A percentile compares a stretch with the other conserved stretches of the same genome.
These are phyloP conservation scores for Populus hybrid DNA, from an alignment of 441 rosid genomes.

Conservation along the genomic window DNA sequence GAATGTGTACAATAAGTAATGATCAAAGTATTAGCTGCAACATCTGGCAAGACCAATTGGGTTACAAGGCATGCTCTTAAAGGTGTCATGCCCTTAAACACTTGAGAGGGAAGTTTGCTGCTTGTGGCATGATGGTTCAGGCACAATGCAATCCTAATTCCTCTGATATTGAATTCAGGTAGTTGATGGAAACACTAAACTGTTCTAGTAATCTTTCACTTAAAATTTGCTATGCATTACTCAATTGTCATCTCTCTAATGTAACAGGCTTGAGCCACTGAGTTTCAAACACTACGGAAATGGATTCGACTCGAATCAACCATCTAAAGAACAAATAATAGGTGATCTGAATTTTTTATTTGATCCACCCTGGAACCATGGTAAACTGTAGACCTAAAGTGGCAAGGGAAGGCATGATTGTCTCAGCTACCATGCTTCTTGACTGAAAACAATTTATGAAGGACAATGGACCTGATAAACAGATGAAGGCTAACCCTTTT, in stretches of 20 bases:
- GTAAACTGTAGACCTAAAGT: neutral
- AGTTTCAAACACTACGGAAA: slow-evolving; percentile 22
- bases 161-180: slow-evolving; percentile 62
- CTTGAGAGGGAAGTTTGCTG: slow-evolving; percentile 39
- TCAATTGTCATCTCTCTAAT: neutral
- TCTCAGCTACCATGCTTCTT: slow-evolving; percentile 52
- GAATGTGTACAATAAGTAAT: slow-evolving; percentile 45
- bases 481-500: slow-evolving; percentile 16
- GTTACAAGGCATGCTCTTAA: slow-evolving; percentile 52
- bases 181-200: neutral
- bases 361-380: slow-evolving; percentile 39
- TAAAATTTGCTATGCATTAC: neutral
- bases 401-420: slow-evolving; percentile 33
- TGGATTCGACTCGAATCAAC: slow-evolving; percentile 23
- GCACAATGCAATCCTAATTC: slow-evolving; percentile 34
- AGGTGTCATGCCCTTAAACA: slow-evolving; percentile 54
- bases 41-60: slow-evolving; percentile 39
- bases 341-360: slow-evolving; percentile 47
- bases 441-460: slow-evolving; percentile 76
- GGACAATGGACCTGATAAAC: slow-evolving; percentile 32
- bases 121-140: slow-evolving; percentile 43
- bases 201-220: too few species aligned
- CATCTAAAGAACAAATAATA: slow-evolving; percentile 45
- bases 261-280: slow-evolving; percentile 44
- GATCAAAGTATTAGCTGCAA: slow-evolving; percentile 47